phyloP scores from a whole-genome alignment of 495 filamentous ascomycete genomes.

The Peziza echinospora region DNA sequence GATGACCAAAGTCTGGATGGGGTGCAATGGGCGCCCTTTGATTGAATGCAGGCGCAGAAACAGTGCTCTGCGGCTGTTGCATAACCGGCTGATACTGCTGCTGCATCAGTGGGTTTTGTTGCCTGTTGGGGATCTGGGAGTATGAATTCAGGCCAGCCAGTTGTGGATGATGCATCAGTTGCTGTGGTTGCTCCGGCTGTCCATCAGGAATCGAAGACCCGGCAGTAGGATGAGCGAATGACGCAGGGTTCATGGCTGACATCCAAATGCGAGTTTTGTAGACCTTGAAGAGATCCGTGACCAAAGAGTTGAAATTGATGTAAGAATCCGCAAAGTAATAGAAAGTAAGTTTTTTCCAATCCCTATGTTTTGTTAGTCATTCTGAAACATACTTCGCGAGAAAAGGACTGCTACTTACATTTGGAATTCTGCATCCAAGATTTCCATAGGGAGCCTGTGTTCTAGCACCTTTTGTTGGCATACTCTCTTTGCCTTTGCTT shows the following conservation, averaged over 20 bases:
- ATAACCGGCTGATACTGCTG: conserved; percentile 9
- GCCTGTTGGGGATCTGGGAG: conserved; percentile 7
- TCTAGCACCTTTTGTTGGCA: conserved; percentile 91
- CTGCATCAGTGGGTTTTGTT: conserved; percentile 4
- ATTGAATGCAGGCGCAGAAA: conserved; percentile 13
- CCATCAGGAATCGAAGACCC: conserved; percentile 10
- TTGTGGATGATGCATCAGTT: conserved; percentile 14
- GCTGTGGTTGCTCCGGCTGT: conserved; percentile 6
- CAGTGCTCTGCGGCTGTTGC: conserved; percentile 8
- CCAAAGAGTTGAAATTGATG: conserved; percentile 95
- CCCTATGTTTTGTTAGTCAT: conserved; percentile 33
- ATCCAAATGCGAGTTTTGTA: conserved; percentile 99
- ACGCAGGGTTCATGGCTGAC: conserved; percentile 95
- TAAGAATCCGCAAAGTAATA: conserved; percentile 97
- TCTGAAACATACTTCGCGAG: background rate
- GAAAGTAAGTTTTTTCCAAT: conserved; percentile 96
- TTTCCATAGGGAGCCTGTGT: conserved; percentile 91
- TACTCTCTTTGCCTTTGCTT: conserved; percentile 90
- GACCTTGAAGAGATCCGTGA: conserved; percentile 94
- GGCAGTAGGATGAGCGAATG: conserved; percentile 68
- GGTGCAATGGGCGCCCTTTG: conserved; percentile 11
- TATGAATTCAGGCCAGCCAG: conserved; percentile 6
- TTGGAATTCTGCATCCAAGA: conserved; percentile 96
- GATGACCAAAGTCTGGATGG: conserved; percentile 15
- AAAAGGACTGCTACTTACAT: conserved; percentile 40